Evolutionary conservation across 2,329 filamentous ascomycete species (phyloP), one percentile per base, ranked within the genome.

Genomic region (Penicillium paneum): DNA sequence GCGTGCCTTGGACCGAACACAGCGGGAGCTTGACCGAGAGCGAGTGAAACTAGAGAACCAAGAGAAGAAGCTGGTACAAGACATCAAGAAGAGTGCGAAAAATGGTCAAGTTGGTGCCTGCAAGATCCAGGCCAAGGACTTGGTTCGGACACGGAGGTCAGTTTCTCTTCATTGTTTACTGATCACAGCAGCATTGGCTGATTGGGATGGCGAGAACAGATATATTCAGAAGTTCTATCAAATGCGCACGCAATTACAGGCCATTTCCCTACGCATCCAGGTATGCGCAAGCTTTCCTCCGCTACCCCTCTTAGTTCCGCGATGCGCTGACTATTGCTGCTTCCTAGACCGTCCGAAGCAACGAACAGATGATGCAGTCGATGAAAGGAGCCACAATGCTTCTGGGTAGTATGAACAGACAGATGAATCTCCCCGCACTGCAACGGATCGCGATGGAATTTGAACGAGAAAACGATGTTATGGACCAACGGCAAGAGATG

Each of bases 331-430:
- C 49, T 31, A 24, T 34, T 53, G 35, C 50, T 55, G 40, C 52
- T 46, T 29, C 52, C 17, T 67, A 96, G 90, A 99, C 94, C 46
- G 93, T 97, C 61, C 87, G 94, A 61, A 97, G 92, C 63, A 99
- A 99, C 74, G 94, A 99, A 74, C 93, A 97, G 76, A 99, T 99
- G 94, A 97, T 97, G 92, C 91, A 96, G 75, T 94, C 92, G 8
- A 97, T 99, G 94, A 99, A 97, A 76, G 94, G 94, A 32, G 94
- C 94, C 5, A 97, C 94, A 1, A 86, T 88, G 75, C 87, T 96
- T 3, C 80, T 99, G 8, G 91, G 92, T 51, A 95, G 89, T 77
- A 99, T 99, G 94, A 99, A 99, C 75, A 84, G 89, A 61, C 90
- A 90, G 60, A 97, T 97, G 92, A 97, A 99, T 71, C 84, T 99